Percentiles rank a stretch among this genome's conserved stretches.
phyloP scores from a whole-genome alignment of 148 eudicot species.

The Rhododendron mucronatum region DNA sequence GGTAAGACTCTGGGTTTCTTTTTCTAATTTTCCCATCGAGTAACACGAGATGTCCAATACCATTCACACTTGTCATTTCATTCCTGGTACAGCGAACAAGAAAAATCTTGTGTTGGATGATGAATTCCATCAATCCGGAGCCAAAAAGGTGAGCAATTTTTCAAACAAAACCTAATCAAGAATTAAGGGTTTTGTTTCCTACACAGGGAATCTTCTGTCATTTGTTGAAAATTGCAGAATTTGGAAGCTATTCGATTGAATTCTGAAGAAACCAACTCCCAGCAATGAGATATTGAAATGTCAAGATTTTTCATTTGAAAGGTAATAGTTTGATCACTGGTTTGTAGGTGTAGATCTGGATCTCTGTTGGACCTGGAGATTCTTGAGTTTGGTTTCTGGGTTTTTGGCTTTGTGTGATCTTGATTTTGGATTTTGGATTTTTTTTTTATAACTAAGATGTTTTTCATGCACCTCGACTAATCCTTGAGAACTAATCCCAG shows the following conservation, averaged over 20 bases:
- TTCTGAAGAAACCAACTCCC: not conserved
- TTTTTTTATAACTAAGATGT: not conserved
- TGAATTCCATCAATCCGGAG: too few relatives aligned
- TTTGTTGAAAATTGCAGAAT: not conserved
- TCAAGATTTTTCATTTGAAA: not conserved
- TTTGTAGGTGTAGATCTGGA: not conserved
- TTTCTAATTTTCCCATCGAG: too few relatives aligned
- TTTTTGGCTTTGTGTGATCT: not conserved
- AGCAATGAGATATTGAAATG: not conserved
- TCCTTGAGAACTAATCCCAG: not conserved
- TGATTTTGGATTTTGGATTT: not conserved
- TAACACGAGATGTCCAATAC: too few relatives aligned
- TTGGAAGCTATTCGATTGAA: not conserved
- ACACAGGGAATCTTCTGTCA: not conserved
- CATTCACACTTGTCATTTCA: too few relatives aligned
- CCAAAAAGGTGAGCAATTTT: not conserved
- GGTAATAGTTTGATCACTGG: not conserved
- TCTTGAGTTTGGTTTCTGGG: too few relatives aligned
- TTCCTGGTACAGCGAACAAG: not conserved
- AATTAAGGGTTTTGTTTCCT: not conserved
- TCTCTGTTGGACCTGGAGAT: too few relatives aligned
- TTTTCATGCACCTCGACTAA: too few relatives aligned
- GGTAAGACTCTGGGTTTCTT: too few relatives aligned
- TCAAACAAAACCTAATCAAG: not conserved
- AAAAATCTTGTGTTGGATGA: not conserved